A percentile compares a stretch with the other conserved stretches of the same genome.
These are phyloP conservation scores for Penicillium alfredii DNA, from an alignment of 495 filamentous ascomycete genomes.

Conservation along the genomic window DNA sequence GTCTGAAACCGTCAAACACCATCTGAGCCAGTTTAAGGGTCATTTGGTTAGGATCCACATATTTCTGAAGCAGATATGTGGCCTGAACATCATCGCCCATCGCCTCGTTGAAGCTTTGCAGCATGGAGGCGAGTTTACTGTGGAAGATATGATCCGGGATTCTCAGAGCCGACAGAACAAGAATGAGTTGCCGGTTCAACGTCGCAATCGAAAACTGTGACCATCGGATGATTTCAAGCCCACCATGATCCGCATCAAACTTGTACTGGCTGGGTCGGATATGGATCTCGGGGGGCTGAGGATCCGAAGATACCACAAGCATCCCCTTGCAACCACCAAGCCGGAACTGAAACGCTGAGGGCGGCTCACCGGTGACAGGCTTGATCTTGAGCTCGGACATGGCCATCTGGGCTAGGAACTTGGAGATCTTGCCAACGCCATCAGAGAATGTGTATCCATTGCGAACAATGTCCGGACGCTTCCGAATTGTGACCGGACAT, in stretches of 20 bases:
- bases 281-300: slow-evolving; percentile 55
- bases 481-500: slow-evolving; percentile 32
- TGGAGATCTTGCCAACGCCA: slow-evolving; percentile 89
- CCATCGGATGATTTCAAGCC: slow-evolving; percentile 77
- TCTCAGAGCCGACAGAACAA: slow-evolving; percentile 72
- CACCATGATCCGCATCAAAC: slow-evolving; percentile 64
- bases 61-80: slow-evolving; percentile 57
- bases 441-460: slow-evolving; percentile 75
- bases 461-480: slow-evolving; percentile 57
- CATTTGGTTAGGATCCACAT: slow-evolving; percentile 81
- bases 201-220: slow-evolving; percentile 68
- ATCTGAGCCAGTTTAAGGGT: slow-evolving; percentile 68
- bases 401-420: slow-evolving; percentile 64
- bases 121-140: slow-evolving; percentile 56
- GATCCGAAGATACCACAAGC: slow-evolving; percentile 62
- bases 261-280: slow-evolving; percentile 83
- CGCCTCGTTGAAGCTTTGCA: slow-evolving; percentile 58
- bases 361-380: slow-evolving; percentile 40
- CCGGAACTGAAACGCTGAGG: slow-evolving; percentile 87
- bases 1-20: slow-evolving; percentile 75
- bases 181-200: slow-evolving; percentile 85
- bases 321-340: slow-evolving; percentile 90
- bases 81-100: slow-evolving; percentile 61
- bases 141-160: slow-evolving; percentile 63
- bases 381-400: slow-evolving; percentile 55